Conservation (phyloP, 2,329 filamentous ascomycete species). For the Scedosporium minutisporum region DNA sequence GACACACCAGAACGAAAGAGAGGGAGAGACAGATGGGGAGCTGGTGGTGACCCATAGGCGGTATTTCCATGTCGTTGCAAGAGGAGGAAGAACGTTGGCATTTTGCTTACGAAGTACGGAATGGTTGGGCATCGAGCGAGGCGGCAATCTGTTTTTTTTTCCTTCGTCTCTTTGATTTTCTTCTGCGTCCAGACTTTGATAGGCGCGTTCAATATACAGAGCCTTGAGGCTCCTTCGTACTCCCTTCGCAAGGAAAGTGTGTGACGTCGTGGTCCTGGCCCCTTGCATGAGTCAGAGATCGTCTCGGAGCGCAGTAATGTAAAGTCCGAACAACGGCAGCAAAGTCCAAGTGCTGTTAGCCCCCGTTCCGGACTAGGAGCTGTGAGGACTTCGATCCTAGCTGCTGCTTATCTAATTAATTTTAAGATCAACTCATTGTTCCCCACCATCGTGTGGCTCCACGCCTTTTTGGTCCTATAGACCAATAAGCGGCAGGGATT, state of each 20-base stretch:
- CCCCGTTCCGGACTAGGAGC: too few species aligned
- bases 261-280: too few species aligned
- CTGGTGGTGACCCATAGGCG: background rate
- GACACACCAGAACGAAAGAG: background rate
- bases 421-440: background rate
- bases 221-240: too few species aligned
- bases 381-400: too few species aligned
- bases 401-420: background rate
- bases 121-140: background rate
- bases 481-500: background rate
- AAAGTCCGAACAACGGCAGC: too few species aligned
- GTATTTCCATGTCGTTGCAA: constrained; percentile 2
- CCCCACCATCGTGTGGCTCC: constrained; percentile 3
- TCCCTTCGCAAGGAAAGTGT: too few species aligned
- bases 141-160: constrained; percentile 6
- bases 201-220: too few species aligned
- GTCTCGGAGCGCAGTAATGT: too few species aligned
- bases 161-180: background rate
- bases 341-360: too few species aligned
- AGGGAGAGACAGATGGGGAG: background rate
- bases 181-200: background rate
- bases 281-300: too few species aligned
- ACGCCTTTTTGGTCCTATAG: background rate
- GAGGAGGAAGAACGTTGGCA: background rate
- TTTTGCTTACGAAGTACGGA: background rate